Conservation (phyloP, 768 basidiomycete genomes). For the Tulasnella calospora region DNA sequence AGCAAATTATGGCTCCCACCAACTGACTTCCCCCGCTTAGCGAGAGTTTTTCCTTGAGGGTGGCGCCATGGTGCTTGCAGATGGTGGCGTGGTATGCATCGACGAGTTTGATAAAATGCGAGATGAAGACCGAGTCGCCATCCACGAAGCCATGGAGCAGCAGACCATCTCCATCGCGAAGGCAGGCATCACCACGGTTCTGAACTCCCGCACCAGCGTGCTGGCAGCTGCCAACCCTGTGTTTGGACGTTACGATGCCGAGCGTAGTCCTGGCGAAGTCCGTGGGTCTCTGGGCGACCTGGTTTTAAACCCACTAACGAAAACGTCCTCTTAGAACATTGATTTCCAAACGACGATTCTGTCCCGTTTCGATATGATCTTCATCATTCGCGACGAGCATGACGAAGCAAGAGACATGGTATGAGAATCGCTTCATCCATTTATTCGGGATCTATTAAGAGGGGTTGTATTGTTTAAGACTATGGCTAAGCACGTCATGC, state of each 20-base stretch:
- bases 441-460: neutral
- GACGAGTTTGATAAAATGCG: constrained; percentile 99
- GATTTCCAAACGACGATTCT: constrained; percentile 98
- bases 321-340: constrained; percentile 57
- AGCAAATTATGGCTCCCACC: neutral
- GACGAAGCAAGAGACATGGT: constrained; percentile 90
- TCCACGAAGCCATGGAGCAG: constrained; percentile 99
- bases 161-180: constrained; percentile 99
- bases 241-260: constrained; percentile 96
- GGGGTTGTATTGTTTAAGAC: constrained; percentile 50
- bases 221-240: constrained; percentile 97
- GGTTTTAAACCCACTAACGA: neutral
- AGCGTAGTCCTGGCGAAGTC: constrained; percentile 90
- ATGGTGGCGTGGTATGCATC: constrained; percentile 97
- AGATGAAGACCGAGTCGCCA: constrained; percentile 97
- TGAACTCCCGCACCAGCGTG: constrained; percentile 93
- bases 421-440: constrained; percentile 29
- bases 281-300: constrained; percentile 24
- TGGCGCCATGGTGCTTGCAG: constrained; percentile 98
- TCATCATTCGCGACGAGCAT: constrained; percentile 97
- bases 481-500: constrained; percentile 97
- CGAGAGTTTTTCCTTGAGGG: constrained; percentile 98
- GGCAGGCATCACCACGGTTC: constrained; percentile 94
- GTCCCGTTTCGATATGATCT: constrained; percentile 99
- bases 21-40: constrained; percentile 40